Evolutionary conservation across 306 rosid species (phyloP), one percentile per base, ranked within the genome.

Genomic region (Cicer bijugum): DNA sequence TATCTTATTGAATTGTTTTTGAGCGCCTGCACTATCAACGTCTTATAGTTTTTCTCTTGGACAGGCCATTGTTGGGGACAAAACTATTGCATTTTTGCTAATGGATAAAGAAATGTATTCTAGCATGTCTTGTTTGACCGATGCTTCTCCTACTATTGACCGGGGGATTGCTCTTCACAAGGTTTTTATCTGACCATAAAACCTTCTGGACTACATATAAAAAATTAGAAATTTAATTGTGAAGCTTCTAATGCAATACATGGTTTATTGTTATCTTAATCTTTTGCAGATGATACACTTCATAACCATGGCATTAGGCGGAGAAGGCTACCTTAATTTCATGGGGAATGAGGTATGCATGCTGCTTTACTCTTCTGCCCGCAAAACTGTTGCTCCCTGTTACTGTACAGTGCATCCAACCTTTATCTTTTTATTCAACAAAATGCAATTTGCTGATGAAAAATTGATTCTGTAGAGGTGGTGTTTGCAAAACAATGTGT

Each of bases 51-150:
- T 56, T 81, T 79, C 14, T 57, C 67, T 75, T 60, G 73, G 80
- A 80, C 85, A 93, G 98, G 80, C 98, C 71, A 91, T 93, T 82
- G 98, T 93, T 76, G 98, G 97, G 61, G 98, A 93, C 84, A 91
- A 89, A 88, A 89, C 97, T 51, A 62, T 93, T 74, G 92, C 96
- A 20, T 93, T 93, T 82, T 38, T 85, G 14, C 84, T 91, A 67
- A 93, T 93, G 92, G 97, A 91, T 69, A 77, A 82, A 79, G 98
- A 93, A 83, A 93, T 93, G 88, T 93, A 93, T 86, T 86, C 94
- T 69, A 89, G 94, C 86, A 93, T 93, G 98, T 91, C 98, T 83
- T 88, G 88, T 79, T 87, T 93, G 87, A 76, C 70, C 4, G 87
- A 88, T 53, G 87, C 94, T 74, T 83, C 97, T 80, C 90, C 92